Percentiles rank a stretch among this genome's conserved stretches.
phyloP scores from a whole-genome alignment of 2,329 filamentous ascomycete species.

The Davidsoniella australis region DNA sequence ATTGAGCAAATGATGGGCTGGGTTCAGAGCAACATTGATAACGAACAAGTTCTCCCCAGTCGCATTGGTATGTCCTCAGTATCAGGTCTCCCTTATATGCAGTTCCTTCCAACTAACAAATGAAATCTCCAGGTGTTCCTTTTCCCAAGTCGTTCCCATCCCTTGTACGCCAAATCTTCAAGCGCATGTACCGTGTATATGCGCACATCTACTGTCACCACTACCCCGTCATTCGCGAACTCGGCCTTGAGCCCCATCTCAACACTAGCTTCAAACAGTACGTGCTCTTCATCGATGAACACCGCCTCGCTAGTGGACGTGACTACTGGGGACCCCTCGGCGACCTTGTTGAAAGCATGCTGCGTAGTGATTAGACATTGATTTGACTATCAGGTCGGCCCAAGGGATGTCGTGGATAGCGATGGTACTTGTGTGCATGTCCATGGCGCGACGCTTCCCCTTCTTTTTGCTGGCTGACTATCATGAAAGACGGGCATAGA shows the following conservation, averaged over 20 bases:
- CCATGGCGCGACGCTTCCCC: not conserved
- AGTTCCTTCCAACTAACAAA: slow-evolving; percentile 10
- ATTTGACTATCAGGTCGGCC: not conserved
- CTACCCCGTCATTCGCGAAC: slow-evolving; percentile 87
- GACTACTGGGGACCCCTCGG: slow-evolving; percentile 95
- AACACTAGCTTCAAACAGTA: slow-evolving; percentile 99
- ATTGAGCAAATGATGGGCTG: slow-evolving; percentile 96
- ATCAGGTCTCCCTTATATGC: not conserved
- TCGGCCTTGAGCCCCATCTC: slow-evolving; percentile 88
- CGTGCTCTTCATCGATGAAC: slow-evolving; percentile 95
- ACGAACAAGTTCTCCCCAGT: slow-evolving; percentile 87
- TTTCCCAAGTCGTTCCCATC: slow-evolving; percentile 86
- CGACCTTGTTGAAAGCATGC: slow-evolving; percentile 93
- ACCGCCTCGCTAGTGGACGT: slow-evolving; percentile 76
- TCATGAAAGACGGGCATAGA: not conserved
- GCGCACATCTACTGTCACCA: slow-evolving; percentile 99
- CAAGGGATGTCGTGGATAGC: not conserved
- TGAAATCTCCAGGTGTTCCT: slow-evolving; percentile 48
- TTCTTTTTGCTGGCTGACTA: not conserved
- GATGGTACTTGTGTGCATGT: not conserved
- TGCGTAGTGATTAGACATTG: slow-evolving; percentile 60
- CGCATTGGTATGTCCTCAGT: slow-evolving; percentile 48
- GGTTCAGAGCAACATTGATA: slow-evolving; percentile 91
- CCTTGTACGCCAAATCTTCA: slow-evolving; percentile 90
- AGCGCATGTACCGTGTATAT: slow-evolving; percentile 95